These are phyloP conservation scores for Cyberlindnera sargentensis DNA, from an alignment of 805 yeast genomes.

Conservation along the genomic window DNA sequence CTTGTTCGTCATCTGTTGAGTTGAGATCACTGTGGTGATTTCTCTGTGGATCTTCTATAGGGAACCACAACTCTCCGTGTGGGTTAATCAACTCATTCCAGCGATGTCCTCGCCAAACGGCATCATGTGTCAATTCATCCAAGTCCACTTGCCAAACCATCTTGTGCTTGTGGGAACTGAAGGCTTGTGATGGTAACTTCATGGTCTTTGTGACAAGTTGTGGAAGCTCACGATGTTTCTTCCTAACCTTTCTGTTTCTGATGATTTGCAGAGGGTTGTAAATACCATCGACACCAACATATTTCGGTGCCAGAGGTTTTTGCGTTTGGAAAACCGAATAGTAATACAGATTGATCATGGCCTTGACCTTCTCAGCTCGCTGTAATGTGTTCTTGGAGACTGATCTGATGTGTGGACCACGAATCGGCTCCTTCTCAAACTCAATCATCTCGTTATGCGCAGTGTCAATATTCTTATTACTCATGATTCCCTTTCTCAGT, in stretches of 20 bases:
- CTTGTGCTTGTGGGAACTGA: constrained; percentile 40
- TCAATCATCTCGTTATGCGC: constrained; percentile 13
- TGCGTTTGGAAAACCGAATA: constrained; percentile 19
- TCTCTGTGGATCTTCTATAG: constrained; percentile 14
- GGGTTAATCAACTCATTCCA: constrained; percentile 44
- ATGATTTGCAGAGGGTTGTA: constrained; percentile 83
- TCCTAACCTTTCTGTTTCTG: constrained; percentile 57
- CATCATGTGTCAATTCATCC: constrained; percentile 50
- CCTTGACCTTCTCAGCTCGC: constrained; percentile 44
- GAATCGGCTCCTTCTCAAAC: constrained; percentile 15
- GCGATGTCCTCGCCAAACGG: constrained; percentile 49
- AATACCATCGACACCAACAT: constrained; percentile 50
- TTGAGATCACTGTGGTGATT: constrained; percentile 7
- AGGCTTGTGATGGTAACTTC: constrained; percentile 61
- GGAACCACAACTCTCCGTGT: constrained; percentile 47
- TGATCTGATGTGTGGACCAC: constrained; percentile 14
- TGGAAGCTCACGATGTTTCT: constrained; percentile 42
- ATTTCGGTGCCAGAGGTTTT: constrained; percentile 11
- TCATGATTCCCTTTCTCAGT: constrained; percentile 34
- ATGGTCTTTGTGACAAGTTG: constrained; percentile 39
- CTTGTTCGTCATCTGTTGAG: constrained; percentile 1
- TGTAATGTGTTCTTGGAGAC: constrained; percentile 31
- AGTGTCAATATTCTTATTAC: constrained; percentile 34
- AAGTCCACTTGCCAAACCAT: constrained; percentile 61
- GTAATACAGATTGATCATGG: constrained; percentile 26